Percentiles rank a stretch among this genome's conserved stretches.
These are phyloP conservation scores for Lenwebbia sp. DNA, from an alignment of 345 rosid genomes.

Conservation along the genomic window DNA sequence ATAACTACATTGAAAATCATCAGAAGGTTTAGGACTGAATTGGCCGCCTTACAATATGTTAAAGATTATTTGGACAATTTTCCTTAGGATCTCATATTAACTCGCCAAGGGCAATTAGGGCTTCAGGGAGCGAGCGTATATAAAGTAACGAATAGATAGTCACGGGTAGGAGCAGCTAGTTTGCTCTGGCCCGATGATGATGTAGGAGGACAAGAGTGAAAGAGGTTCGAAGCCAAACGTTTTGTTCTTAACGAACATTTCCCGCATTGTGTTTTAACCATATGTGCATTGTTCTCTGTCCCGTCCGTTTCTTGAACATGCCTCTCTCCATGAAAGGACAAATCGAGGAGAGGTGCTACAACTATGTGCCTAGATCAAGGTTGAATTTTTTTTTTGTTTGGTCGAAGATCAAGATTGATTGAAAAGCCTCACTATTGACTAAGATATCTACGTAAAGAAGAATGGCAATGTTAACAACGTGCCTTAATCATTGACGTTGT, in stretches of 20 bases:
- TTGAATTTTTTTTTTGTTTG: background rate
- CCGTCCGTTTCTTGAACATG: background rate
- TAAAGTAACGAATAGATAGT: background rate
- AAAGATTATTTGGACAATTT: background rate
- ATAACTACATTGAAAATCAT: too few species aligned
- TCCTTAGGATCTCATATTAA: background rate
- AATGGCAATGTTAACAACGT: background rate
- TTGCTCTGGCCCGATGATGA: background rate
- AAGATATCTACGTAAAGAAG: background rate
- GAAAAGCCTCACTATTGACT: background rate
- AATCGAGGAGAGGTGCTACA: background rate
- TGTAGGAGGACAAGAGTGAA: background rate
- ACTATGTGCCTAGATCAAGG: background rate
- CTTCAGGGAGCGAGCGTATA: background rate
- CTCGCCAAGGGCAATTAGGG: background rate
- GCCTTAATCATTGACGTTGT: fast-evolving
- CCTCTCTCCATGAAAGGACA: background rate
- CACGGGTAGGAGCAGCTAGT: background rate
- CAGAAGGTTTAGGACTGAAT: too few species aligned
- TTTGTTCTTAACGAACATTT: background rate
- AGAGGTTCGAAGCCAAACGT: background rate
- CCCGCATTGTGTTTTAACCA: background rate
- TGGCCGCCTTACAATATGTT: fast-evolving
- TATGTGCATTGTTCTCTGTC: background rate
- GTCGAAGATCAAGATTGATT: background rate